These are phyloP conservation scores for Botrytis medusae DNA, from an alignment of 2,329 filamentous ascomycete genomes.

Conservation along the genomic window DNA sequence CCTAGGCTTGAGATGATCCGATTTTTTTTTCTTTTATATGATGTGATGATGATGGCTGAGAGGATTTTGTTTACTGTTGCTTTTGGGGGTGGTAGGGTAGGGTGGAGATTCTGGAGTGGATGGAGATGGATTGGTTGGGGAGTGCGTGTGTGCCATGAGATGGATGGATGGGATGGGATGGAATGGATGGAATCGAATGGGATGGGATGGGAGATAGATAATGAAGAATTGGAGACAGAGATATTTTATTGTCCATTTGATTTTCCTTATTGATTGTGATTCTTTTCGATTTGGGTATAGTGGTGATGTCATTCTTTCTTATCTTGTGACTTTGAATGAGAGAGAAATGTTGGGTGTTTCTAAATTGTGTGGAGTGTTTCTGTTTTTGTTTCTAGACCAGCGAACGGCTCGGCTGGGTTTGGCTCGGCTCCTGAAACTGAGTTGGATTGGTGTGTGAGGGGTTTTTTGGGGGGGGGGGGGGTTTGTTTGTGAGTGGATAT, in stretches of 20 bases:
- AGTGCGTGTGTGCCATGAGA: not conserved
- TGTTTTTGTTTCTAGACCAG: not conserved
- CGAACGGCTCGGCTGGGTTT: not conserved
- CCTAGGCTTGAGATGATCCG: not conserved
- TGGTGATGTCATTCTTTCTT: not conserved
- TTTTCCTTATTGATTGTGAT: not conserved
- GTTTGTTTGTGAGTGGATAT: too few species aligned
- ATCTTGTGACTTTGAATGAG: not conserved
- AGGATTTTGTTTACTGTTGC: not conserved
- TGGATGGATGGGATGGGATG: not conserved
- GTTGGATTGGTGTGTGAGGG: too few species aligned
- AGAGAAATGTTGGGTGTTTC: not conserved
- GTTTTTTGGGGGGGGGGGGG: too few species aligned
- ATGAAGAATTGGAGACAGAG: conserved; percentile 1
- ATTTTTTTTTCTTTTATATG: not conserved
- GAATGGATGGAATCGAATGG: too few species aligned
- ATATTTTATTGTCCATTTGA: not conserved
- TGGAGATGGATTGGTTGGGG: not conserved
- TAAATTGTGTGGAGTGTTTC: not conserved
- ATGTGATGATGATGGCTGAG: conserved; percentile 10
- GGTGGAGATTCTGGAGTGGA: not conserved
- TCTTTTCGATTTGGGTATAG: not conserved
- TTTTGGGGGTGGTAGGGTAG: not conserved
- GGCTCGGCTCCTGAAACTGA: not conserved
- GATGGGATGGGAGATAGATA: not conserved